These are phyloP conservation scores for Serendipita sp. DNA, from an alignment of 768 basidiomycete species.

Conservation along the genomic window DNA sequence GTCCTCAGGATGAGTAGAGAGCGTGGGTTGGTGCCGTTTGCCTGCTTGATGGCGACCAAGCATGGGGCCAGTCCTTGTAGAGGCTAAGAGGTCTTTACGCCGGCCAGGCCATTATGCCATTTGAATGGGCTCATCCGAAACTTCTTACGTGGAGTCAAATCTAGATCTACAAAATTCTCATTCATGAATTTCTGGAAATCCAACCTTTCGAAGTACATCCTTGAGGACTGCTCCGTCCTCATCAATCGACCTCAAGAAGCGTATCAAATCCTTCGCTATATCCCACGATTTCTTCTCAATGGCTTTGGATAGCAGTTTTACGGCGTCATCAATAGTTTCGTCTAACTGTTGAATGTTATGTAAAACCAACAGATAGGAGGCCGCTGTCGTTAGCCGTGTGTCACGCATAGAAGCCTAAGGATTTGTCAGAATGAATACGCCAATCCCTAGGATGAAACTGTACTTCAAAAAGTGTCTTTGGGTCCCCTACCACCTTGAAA, in stretches of 20 bases:
- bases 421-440: not conserved
- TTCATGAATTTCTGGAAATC: not conserved
- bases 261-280: constrained; percentile 77
- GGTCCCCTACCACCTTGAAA: constrained; percentile 82
- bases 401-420: constrained; percentile 55
- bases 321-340: constrained; percentile 58
- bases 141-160: not conserved
- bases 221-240: constrained; percentile 61
- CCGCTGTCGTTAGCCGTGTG: constrained; percentile 69
- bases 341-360: constrained; percentile 87
- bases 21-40: not conserved
- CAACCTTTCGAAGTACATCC: constrained; percentile 31
- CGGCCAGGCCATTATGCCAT: too few relatives aligned
- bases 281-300: constrained; percentile 72
- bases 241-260: constrained; percentile 87
- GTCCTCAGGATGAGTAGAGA: constrained; percentile 7
- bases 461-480: constrained; percentile 84
- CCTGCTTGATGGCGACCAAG: not conserved
- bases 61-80: constrained; percentile 10
- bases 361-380: constrained; percentile 83
- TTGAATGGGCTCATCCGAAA: constrained; percentile 8
- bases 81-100: constrained; percentile 9
- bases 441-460: constrained; percentile 13
- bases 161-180: not conserved
- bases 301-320: constrained; percentile 63